Base-by-base conservation (phyloP, 2,329 filamentous ascomycete genomes). In the Diaporthe vexans region DNA sequence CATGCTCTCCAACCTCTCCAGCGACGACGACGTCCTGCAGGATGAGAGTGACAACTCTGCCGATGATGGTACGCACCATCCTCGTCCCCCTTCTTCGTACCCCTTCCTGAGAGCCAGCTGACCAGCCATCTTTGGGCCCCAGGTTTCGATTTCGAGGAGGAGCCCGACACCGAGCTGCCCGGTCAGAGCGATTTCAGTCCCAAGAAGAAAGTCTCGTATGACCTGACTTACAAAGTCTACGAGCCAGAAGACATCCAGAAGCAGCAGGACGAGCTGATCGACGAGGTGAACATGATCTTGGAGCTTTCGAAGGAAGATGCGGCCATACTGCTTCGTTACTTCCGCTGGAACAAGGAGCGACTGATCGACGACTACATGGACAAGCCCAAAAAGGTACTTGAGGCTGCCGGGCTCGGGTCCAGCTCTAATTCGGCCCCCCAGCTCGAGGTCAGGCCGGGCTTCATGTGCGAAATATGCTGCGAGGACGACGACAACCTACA, bases 351-450 rank as follows among this genome's bases (percentile, higher is more conserved):
- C 84, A 97, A 98, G 83, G 97, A 99, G 82, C 92, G 94, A 52
- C 83, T 99, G 78, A 95, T 98, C 73, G 97, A 99, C 80, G 92
- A 95, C 77, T 98, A 98, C 83, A 98, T 99, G 95, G 96, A 99
- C 77, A 90, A 91, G 68, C 92, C 94, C 4, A 91, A 94, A 74
- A 91, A 93, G 80, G 91, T 97, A 2, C 86, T 98, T 46, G 95
- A 98, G 79, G 92, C 92, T 75, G 95, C 96, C 19, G 97, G 97
- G 0, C 85, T 99, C 40, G 93, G 92, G 48, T 89, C 92, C 72
- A 91, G 87, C 75, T 87, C 90, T n/a, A 85, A 86, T 1, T 85
- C 86, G 15, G 87, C 89, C 15, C 93, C 94, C 2, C 92, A 90
- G 80, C 88, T 97, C 4, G 90, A 95, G 81, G 86, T 88, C 21